Evolutionary conservation across 1,139 yeast species (phyloP), one percentile per base, ranked within the genome.

Genomic region (Kluyveromyces marxianus): DNA sequence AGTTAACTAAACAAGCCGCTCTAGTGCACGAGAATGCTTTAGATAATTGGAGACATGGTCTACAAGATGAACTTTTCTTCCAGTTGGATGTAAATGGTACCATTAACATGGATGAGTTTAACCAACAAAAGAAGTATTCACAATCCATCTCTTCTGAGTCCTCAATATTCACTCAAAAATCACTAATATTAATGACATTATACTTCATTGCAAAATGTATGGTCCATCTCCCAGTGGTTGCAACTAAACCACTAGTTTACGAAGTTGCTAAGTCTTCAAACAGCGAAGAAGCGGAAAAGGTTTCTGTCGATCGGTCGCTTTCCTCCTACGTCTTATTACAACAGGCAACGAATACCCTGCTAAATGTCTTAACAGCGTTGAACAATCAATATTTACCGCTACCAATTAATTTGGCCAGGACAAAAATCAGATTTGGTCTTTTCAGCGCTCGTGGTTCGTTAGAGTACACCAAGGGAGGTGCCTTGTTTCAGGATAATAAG

Each of bases 391-490:
- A 76, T 42, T 66, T 83, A 25, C 84, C 95, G 0, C 63, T 87
- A 8, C 95, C 95, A 0, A 59, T 85, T 39, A 86, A 85, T 57
- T 69, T 81, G n/a, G 70, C 89, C 0, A 68, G 94, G 48, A 78
- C 83, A 49, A 78, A 79, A 55, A 79, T 89, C 1, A 69, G 89
- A 41, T 74, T 83, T 51, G 75, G 89, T 0, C 68, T 87, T 21
- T 63, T 87, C 46, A 85, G 86, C 24, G 86, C 95, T 1, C 81
- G 81, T 53, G 90, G 95, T 7, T 78, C 88, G 0, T 69, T 88
- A 48, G 96, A 87, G 53, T 87, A 86, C 60, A 81, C 88, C 2
- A 80, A 86, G 59, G 89, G 92, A 27, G 96, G 96, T 0, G 82
- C 92, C 0, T 66, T 88, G 47, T 79, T 82, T 56, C 83, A 77